Base-by-base conservation (phyloP, 371 early-diverging fungal species). In the Coemansia sp. region DNA sequence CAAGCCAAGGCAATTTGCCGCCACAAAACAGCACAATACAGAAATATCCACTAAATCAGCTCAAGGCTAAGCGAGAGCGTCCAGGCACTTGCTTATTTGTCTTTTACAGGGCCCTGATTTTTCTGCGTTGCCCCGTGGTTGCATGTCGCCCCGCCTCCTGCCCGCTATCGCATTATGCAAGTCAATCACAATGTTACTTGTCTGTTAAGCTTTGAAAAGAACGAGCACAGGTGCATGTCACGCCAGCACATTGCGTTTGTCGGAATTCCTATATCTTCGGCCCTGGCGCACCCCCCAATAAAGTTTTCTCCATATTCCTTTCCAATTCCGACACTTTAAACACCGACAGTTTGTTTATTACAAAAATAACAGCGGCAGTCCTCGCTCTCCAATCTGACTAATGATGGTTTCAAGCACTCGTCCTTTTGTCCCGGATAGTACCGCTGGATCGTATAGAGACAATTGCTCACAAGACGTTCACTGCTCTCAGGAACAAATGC, bases 361-460 rank as follows among this genome's bases (percentile, higher is more conserved):
- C 53, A 11, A 26, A 22, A 26, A 24, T 22, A 58, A 22, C 42
- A 13, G 26, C 24, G 8, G 56, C 56, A 8, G 10, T 13, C 8
- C 21, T n/a, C 14, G 14, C 31, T 54, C 16, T 54, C 31, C 14
- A 54, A 14, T 16, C 8, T 31, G 34, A 27, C 56, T 18, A 16
- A 59, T 59, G 59, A 59, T 59, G 59, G 59, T 59, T 59, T 40
- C 59, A 29, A 42, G 59, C 59, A 27, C 42, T 42, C 40, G 27
- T 6, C 59, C 56, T 8, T 34, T 34, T 16, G n/a, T 21, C 18
- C 4, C 34, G 21, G 8, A 18, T 31, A 27, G 34, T 37, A 8
- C 10, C 3, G n/a, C 50, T 10, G 21, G 18, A 10, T 21, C 50
- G 8, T 21, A 8, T 21, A 10, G 18, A n/a, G 8, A 50, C 50